phyloP scores from a whole-genome alignment of 371 early-diverging fungal species.

The Chytridium lagenaria region DNA sequence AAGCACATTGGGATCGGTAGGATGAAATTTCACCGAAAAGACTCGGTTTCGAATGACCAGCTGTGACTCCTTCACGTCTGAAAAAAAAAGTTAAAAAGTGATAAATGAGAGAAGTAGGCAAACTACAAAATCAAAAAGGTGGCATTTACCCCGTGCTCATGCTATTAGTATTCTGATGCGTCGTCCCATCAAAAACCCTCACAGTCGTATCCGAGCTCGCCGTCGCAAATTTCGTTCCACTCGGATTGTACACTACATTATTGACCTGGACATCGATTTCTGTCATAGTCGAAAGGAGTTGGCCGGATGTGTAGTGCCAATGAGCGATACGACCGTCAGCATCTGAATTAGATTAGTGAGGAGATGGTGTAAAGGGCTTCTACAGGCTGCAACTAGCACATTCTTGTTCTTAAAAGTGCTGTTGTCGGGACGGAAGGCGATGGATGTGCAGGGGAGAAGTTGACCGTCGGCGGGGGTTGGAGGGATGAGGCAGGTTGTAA shows the following conservation, averaged over 20 bases:
- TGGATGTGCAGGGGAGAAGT: conserved; percentile 45
- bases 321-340: conserved; percentile 54
- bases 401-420: conserved; percentile 42
- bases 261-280: conserved; percentile 48
- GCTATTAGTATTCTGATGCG: conserved; percentile 9
- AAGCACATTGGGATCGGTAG: conserved; percentile 44
- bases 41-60: conserved; percentile 60
- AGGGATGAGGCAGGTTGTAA: conserved; percentile 32
- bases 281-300: conserved; percentile 37
- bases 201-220: conserved; percentile 46
- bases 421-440: conserved; percentile 50
- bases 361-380: not conserved
- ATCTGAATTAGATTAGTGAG: conserved; percentile 34
- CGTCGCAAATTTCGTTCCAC: conserved; percentile 48
- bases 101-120: not conserved
- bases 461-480: conserved; percentile 17
- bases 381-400: conserved; percentile 53
- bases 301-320: conserved; percentile 56
- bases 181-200: conserved; percentile 48
- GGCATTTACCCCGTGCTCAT: conserved; percentile 31
- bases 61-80: conserved; percentile 27
- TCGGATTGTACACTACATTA: conserved; percentile 38
- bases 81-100: not conserved
- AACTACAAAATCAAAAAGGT: not conserved
- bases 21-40: conserved; percentile 57